These are phyloP conservation scores for Iris pallida DNA, from an alignment of 116 monocot genomes.

Conservation along the genomic window DNA sequence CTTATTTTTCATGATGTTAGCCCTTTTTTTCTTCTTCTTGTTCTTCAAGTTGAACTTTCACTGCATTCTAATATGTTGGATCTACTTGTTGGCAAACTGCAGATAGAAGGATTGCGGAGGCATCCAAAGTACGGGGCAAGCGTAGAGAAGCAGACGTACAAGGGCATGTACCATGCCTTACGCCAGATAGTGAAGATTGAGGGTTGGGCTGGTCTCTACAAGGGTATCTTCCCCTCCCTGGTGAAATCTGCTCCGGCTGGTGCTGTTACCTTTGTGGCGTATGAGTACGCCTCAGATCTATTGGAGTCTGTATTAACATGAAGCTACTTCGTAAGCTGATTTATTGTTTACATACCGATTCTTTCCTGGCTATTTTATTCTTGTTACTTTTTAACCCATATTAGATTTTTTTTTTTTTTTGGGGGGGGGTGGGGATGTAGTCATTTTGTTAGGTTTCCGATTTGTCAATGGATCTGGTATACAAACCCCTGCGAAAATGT, in stretches of 20 bases:
- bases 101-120: slow-evolving; percentile 85
- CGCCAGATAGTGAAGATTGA: slow-evolving; percentile 53
- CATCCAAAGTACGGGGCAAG: slow-evolving; percentile 81
- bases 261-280: slow-evolving; percentile 92
- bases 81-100: not conserved
- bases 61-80: not conserved
- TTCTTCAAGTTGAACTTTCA: not conserved
- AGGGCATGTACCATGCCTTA: slow-evolving; percentile 75
- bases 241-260: slow-evolving; percentile 95
- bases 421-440: no score
- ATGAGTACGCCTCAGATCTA: slow-evolving; percentile 78
- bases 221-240: slow-evolving; percentile 84
- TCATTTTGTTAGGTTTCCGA: no score
- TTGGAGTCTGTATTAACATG: slow-evolving; percentile 54
- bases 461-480: no score
- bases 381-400: no score
- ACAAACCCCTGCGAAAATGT: no score
- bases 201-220: slow-evolving; percentile 81
- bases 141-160: slow-evolving; percentile 61
- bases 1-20: no score
- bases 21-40: no score
- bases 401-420: no score
- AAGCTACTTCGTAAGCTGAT: not conserved
- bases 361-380: no score
- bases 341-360: no score